phyloP scores from a whole-genome alignment of 352 stramenopile genomes.

The Pythium guiyangense region DNA sequence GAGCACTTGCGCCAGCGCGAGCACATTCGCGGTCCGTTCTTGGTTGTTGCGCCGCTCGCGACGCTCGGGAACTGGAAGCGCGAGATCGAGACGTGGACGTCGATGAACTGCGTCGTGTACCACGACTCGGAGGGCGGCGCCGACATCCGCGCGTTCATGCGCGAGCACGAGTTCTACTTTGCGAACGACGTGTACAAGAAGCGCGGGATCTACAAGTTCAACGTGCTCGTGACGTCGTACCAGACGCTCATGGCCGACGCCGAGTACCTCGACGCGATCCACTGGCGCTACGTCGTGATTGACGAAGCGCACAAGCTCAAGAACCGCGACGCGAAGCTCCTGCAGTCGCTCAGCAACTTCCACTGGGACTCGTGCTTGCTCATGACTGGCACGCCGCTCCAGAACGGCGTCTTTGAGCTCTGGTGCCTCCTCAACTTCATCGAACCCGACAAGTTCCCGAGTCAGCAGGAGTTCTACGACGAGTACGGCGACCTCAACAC shows the following conservation, averaged over 20 bases:
- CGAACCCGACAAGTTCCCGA: slow-evolving; percentile 93
- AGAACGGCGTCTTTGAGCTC: slow-evolving; percentile 99
- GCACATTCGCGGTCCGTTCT: slow-evolving; percentile 93
- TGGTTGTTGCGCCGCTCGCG: slow-evolving; percentile 97
- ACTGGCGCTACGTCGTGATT: slow-evolving; percentile 97
- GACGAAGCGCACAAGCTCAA: slow-evolving; percentile 99
- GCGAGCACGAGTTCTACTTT: slow-evolving; percentile 97
- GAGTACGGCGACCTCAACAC: slow-evolving; percentile 96
- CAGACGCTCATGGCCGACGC: slow-evolving; percentile 95
- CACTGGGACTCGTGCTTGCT: slow-evolving; percentile 91
- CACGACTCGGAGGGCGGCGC: slow-evolving; percentile 93
- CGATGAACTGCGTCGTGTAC: slow-evolving; percentile 99
- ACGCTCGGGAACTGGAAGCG: slow-evolving; percentile 99
- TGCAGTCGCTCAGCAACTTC: slow-evolving; percentile 87
- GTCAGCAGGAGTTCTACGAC: slow-evolving; percentile 94
- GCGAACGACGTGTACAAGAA: slow-evolving; percentile 72
- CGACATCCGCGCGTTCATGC: slow-evolving; percentile 91
- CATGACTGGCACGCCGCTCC: slow-evolving; percentile 97
- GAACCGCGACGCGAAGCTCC: slow-evolving; percentile 93
- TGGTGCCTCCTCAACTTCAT: slow-evolving; percentile 99
- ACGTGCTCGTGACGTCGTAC: slow-evolving; percentile 98
- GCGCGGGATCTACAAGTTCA: slow-evolving; percentile 90
- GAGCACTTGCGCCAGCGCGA: slow-evolving; percentile 92
- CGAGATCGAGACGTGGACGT: slow-evolving; percentile 98
- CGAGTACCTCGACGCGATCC: slow-evolving; percentile 89